These are phyloP conservation scores for Leccinum subtestaceum DNA, from an alignment of 768 basidiomycete genomes.

Conservation along the genomic window DNA sequence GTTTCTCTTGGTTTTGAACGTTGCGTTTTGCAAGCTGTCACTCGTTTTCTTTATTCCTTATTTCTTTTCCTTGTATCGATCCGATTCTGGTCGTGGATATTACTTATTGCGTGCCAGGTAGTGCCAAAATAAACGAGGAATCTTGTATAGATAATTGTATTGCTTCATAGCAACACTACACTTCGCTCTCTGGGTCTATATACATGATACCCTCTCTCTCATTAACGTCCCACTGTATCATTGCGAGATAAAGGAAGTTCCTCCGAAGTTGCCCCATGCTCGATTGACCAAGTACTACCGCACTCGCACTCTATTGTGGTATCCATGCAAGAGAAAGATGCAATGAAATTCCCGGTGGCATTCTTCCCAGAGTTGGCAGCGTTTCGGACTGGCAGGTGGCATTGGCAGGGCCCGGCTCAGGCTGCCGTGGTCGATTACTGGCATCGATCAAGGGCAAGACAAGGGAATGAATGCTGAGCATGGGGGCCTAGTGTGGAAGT, in stretches of 20 bases:
- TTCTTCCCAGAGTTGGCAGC: not conserved
- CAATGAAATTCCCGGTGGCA: not conserved
- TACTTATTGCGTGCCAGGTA: not conserved
- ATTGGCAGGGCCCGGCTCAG: not conserved
- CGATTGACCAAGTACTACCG: too few species aligned
- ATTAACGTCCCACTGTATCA: too few species aligned
- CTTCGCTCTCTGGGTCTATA: not conserved
- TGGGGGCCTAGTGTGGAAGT: too few species aligned
- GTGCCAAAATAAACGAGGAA: not conserved
- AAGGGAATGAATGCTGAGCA: not conserved
- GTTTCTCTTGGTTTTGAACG: not conserved
- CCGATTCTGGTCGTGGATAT: not conserved
- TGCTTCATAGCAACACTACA: not conserved
- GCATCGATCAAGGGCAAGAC: not conserved
- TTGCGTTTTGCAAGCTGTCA: not conserved
- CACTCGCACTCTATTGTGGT: too few species aligned
- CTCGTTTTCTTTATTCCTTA: not conserved
- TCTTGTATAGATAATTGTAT: not conserved
- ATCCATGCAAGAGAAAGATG: not conserved
- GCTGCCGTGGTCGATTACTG: not conserved
- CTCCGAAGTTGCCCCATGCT: not conserved
- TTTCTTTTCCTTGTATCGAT: not conserved
- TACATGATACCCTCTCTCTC: not conserved
- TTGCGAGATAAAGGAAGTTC: too few species aligned
- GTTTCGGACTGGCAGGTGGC: too few species aligned